Conservation (phyloP, 164 flowering plant genomes). For the Aristolochia contorta region DNA sequence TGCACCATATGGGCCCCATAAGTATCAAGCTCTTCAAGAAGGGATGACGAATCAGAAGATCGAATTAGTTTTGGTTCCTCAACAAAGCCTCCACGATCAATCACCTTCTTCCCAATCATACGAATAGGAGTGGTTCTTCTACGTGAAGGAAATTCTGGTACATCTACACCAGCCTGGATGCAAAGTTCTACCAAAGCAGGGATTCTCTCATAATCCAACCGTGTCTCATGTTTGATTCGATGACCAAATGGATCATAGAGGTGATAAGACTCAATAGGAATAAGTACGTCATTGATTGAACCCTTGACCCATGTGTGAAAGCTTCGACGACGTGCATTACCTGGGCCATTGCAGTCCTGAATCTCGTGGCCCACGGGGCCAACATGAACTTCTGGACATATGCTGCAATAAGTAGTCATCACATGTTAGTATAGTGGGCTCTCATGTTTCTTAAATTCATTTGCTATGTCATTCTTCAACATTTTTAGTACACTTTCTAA, state of each 20-base stretch:
- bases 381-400: slow-evolving; percentile 79
- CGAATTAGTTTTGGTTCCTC: slow-evolving; percentile 44
- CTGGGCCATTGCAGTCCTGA: slow-evolving; percentile 55
- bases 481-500: too few species aligned
- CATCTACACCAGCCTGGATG: slow-evolving; percentile 89
- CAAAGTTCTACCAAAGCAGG: slow-evolving; percentile 94
- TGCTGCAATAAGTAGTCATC: slow-evolving; percentile 27
- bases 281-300: slow-evolving; percentile 64
- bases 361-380: slow-evolving; percentile 60
- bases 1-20: slow-evolving; percentile 25
- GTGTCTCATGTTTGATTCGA: slow-evolving; percentile 73
- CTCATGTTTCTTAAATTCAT: too few species aligned
- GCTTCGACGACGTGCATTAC: slow-evolving; percentile 36
- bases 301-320: slow-evolving; percentile 81
- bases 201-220: slow-evolving; percentile 77
- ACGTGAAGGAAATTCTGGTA: slow-evolving; percentile 79
- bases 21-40: slow-evolving; percentile 52
- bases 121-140: slow-evolving; percentile 69
- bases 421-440: too few species aligned
- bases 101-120: slow-evolving; percentile 73
- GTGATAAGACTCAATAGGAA: slow-evolving; percentile 88
- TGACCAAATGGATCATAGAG: slow-evolving; percentile 86
- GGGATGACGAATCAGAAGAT: slow-evolving; percentile 20
- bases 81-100: slow-evolving; percentile 64
- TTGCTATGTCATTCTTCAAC: too few species aligned